Conservation (phyloP, 495 filamentous ascomycete species). For the Gamarada debralockiae region DNA sequence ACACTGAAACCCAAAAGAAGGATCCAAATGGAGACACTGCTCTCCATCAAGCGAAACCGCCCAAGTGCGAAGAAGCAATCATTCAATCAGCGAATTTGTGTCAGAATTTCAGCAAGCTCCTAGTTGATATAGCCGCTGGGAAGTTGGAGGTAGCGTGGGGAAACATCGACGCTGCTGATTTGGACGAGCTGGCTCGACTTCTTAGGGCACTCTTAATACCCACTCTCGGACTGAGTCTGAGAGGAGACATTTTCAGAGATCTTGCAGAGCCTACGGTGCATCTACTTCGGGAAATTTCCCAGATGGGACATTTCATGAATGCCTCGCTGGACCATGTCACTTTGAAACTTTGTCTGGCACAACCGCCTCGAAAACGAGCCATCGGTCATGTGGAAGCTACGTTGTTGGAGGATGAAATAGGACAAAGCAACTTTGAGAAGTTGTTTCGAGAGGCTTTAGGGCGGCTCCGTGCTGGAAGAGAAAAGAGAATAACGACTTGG, state of each 20-base stretch:
- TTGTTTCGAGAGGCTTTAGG: no score
- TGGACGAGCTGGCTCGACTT: neutral
- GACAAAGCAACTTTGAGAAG: no score
- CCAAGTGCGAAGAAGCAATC: neutral
- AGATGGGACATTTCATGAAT: no score
- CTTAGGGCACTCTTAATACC: neutral
- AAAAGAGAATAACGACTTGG: no score
- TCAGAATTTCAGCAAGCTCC: neutral
- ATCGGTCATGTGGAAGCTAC: no score
- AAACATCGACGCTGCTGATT: neutral
- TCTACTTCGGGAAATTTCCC: no score
- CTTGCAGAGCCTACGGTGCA: no score
- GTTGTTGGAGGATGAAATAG: no score
- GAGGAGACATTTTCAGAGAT: neutral
- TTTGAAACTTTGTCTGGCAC: no score
- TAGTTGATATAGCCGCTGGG: neutral
- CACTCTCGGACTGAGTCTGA: neutral
- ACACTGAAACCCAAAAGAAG: neutral
- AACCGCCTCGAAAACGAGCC: no score
- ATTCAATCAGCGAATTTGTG: neutral
- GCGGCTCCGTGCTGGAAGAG: no score
- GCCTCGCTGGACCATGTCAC: no score
- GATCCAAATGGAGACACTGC: neutral
- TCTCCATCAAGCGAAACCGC: neutral
- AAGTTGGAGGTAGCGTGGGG: neutral